These are phyloP conservation scores for Secale cereale DNA, from an alignment of 176 grass and related monocot genomes.

Conservation along the genomic window DNA sequence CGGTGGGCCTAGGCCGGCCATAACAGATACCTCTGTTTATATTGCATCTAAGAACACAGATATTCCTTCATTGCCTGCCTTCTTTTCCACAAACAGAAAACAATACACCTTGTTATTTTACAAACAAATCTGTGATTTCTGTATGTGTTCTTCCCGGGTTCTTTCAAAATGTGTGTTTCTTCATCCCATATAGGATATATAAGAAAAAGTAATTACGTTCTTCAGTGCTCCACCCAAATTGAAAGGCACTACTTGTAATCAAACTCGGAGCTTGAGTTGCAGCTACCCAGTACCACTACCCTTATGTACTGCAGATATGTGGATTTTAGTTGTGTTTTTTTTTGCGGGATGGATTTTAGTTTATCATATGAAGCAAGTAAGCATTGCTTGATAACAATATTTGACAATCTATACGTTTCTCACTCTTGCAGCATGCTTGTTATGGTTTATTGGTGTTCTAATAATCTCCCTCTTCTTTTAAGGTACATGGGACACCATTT, in stretches of 20 bases:
- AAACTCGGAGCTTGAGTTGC: not conserved
- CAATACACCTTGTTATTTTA: not conserved
- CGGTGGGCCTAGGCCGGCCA: no score
- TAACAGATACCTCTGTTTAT: constrained; percentile 14
- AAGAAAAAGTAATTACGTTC: not conserved
- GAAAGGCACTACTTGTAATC: not conserved
- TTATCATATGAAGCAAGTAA: not conserved
- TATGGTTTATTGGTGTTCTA: constrained; percentile 8
- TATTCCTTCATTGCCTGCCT: not conserved
- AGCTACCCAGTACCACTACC: not conserved
- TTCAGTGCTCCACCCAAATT: not conserved
- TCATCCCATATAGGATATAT: not conserved
- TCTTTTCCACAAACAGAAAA: not conserved
- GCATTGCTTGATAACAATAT: not conserved
- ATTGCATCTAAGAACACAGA: not conserved
- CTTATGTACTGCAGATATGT: not conserved
- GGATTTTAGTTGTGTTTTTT: constrained; percentile 6
- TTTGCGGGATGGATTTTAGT: constrained; percentile 6
- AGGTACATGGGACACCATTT: constrained; percentile 62
- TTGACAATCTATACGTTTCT: not conserved
- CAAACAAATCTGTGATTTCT: not conserved
- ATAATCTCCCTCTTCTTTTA: not conserved
- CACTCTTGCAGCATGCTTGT: not conserved
- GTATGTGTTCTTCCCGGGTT: not conserved
- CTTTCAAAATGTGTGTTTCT: not conserved